Evolutionary conservation across 2,329 filamentous ascomycete species (phyloP).

Genomic region (Nakataea oryzae): DNA sequence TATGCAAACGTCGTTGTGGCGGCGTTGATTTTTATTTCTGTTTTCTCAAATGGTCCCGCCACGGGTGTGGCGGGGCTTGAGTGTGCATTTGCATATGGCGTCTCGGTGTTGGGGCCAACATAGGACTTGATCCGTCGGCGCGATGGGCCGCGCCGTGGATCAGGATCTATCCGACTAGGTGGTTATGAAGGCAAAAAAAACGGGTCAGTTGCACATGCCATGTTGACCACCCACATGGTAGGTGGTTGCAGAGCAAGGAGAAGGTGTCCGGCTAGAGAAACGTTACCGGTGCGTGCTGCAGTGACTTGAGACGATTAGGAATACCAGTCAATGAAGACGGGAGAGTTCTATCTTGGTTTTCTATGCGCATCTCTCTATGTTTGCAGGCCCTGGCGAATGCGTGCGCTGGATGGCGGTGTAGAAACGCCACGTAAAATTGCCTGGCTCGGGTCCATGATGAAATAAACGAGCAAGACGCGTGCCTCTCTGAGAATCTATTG

Average conservation of each 20-base stretch:
- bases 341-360: not conserved
- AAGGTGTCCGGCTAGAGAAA: not conserved
- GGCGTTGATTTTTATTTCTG: not conserved
- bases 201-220: not conserved
- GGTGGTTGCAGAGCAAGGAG: not conserved
- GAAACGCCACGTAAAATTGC: not conserved
- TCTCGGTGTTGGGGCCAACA: not conserved
- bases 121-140: not conserved
- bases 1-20: not conserved
- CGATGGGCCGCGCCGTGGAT: not conserved
- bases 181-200: not conserved
- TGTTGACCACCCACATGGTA: not conserved
- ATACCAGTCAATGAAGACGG: not conserved
- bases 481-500: too few relatives aligned
- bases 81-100: not conserved
- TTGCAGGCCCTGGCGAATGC: too few relatives aligned
- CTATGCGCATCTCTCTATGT: too few relatives aligned
- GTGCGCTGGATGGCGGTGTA: too few relatives aligned
- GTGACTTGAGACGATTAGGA: not conserved
- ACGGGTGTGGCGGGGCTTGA: not conserved
- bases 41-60: not conserved
- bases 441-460: too few relatives aligned
- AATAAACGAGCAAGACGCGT: too few relatives aligned
- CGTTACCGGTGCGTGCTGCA: not conserved
- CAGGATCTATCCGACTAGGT: not conserved